These are phyloP conservation scores for Pyrenula aspistea DNA, from an alignment of 495 filamentous ascomycete species.

Conservation along the genomic window DNA sequence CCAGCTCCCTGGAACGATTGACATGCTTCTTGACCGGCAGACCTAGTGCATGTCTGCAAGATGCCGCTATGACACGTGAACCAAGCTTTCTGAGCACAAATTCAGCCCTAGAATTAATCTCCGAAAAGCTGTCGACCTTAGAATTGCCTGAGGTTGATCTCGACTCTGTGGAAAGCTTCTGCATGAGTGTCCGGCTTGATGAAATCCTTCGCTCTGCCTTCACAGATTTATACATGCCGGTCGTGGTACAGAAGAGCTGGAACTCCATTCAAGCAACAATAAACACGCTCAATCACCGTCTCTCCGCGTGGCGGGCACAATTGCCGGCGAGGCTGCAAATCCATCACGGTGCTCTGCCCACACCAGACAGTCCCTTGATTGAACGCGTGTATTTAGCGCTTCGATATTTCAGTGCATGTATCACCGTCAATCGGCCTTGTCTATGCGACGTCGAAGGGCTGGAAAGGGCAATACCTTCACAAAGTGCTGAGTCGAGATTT, in stretches of 20 bases:
- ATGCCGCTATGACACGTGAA: constrained; percentile 33
- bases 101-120: constrained; percentile 21
- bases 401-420: constrained; percentile 45
- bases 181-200: constrained; percentile 26
- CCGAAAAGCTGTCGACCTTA: constrained; percentile 32
- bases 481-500: constrained; percentile 24
- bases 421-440: constrained; percentile 52
- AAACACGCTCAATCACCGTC: constrained; percentile 30
- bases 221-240: constrained; percentile 45
- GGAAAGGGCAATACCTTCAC: constrained; percentile 32
- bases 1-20: constrained; percentile 48
- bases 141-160: background rate
- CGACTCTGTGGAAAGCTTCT: background rate
- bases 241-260: constrained; percentile 42
- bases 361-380: constrained; percentile 21
- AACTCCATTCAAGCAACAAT: constrained; percentile 47
- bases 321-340: constrained; percentile 38
- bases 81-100: constrained; percentile 37
- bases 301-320: constrained; percentile 42
- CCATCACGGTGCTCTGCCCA: constrained; percentile 19
- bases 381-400: constrained; percentile 34
- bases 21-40: constrained; percentile 53
- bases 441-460: constrained; percentile 35
- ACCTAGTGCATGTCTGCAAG: constrained; percentile 38
- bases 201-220: constrained; percentile 45